Evolutionary conservation across 108 stramenopile species (phyloP).

Genomic region (Skeletonema potamos): DNA sequence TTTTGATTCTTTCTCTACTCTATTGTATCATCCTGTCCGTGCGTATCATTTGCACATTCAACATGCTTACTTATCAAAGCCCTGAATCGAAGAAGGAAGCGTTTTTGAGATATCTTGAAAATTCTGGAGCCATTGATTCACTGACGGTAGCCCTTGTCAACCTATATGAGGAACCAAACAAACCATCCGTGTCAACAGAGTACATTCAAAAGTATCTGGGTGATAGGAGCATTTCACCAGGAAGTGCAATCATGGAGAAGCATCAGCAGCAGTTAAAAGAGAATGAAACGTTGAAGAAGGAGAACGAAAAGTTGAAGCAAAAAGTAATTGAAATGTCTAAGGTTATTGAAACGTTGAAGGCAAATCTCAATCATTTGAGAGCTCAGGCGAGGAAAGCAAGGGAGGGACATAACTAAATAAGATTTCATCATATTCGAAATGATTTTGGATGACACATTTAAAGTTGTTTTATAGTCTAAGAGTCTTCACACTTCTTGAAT

Average conservation of each 20-base stretch:
- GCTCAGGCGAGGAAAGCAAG: neutral
- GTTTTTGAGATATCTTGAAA: slow-evolving; percentile 93
- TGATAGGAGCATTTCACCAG: neutral
- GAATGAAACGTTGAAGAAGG: neutral
- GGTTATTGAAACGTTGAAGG: neutral
- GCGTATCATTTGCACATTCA: no score
- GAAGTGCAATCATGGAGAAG: neutral
- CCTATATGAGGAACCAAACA: slow-evolving; percentile 16
- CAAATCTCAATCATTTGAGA: neutral
- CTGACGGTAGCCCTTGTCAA: slow-evolving; percentile 42
- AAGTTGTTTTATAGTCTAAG: no score
- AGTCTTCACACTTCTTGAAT: neutral
- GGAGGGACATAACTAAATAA: neutral
- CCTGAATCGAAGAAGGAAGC: slow-evolving; percentile 92
- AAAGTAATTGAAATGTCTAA: neutral
- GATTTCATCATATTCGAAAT: no score
- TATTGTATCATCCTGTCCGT: no score
- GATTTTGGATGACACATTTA: no score
- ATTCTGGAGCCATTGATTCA: slow-evolving; percentile 92
- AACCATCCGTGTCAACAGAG: slow-evolving; percentile 19
- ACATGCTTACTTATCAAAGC: neutral
- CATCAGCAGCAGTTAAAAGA: neutral
- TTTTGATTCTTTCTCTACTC: no score
- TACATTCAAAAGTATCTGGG: slow-evolving; percentile 18
- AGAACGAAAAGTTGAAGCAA: neutral